Conservation (phyloP, 257 asterid species). For the Verbascum thapsus region DNA sequence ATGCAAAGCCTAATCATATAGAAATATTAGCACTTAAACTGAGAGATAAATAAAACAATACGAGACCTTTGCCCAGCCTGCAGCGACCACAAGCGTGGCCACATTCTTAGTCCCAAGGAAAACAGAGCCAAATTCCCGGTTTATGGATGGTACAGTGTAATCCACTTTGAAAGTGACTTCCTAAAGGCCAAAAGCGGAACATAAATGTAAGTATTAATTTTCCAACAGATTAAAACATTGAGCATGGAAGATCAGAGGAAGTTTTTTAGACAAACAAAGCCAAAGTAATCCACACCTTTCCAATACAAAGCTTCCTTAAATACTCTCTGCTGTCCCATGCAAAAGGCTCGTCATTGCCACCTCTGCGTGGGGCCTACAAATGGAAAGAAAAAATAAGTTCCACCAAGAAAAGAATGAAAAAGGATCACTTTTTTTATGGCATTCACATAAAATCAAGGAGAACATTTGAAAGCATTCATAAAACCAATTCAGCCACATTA, state of each 20-base stretch:
- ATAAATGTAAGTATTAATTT: slow-evolving; percentile 1
- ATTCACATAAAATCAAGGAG: neutral
- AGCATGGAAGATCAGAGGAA: neutral
- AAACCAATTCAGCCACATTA: neutral
- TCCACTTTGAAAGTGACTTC: slow-evolving; percentile 91
- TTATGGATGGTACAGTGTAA: slow-evolving; percentile 80
- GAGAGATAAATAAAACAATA: slow-evolving; percentile 8
- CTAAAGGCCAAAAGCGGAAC: slow-evolving; percentile 36
- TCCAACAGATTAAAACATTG: slow-evolving; percentile 10
- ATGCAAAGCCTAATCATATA: slow-evolving; percentile 11
- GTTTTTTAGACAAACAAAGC: slow-evolving; percentile 8
- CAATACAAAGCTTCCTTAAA: slow-evolving; percentile 86
- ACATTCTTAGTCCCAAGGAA: slow-evolving; percentile 78
- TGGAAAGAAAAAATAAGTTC: slow-evolving; percentile 8
- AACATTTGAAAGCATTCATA: no score
- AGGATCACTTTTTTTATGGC: neutral
- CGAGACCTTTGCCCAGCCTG: slow-evolving; percentile 97
- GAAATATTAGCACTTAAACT: slow-evolving; percentile 7
- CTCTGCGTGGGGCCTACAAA: slow-evolving; percentile 77
- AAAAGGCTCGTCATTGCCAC: slow-evolving; percentile 90
- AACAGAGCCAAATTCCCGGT: slow-evolving; percentile 92
- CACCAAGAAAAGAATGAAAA: neutral
- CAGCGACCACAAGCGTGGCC: slow-evolving; percentile 72
- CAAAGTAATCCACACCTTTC: slow-evolving; percentile 61
- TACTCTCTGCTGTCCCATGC: slow-evolving; percentile 97